Base-by-base conservation (phyloP, 495 filamentous ascomycete species). In the Tetracladium marchalianum region DNA sequence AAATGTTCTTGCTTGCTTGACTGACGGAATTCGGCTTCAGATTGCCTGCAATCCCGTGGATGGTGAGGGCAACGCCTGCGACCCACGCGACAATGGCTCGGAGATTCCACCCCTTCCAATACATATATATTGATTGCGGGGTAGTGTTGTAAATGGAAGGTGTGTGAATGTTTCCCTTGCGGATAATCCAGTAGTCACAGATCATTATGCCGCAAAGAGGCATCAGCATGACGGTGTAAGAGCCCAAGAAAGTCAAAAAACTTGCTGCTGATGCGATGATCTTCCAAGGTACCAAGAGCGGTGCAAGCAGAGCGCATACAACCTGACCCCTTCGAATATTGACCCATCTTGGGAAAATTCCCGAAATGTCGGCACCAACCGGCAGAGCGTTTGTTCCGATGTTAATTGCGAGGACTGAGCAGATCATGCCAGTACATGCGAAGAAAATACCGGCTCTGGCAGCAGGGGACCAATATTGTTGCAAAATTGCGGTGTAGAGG, bases 1-100 rank as follows among this genome's bases (percentile, higher is more conserved):
- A 27, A 27, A 27, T 27, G 7, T 27, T 27, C 22, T 27, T 27
- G 22, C 22, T 27, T 27, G 22, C 22, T 27, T 27, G 22, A 27
- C 22, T 27, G 22, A 27, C 22, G 22, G 22, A 27, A 7, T 27
- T 27, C 22, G 22, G 22, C 3, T 3, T 3, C 3, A 27, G 22
- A 7, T 27, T 27, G 3, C 22, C 22, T 3, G 22, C 22, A 27
- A 27, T 27, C 3, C 22, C 22, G 22, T 27, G 22, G 7, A 27
- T 95, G 76, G 90, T 80, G 1, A 93, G 58, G 7, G 22, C 22
- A 53, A 96, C 90, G 1, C 90, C 89, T 11, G 75, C 68, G 39
- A 94, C 73, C 61, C 93, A 95, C 0, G 90, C 84, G 5, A 71
- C 74, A 53, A 90, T 93, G 6, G 78, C 90, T 12, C 85, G 80